These are phyloP conservation scores for Psophocarpus tetragonolobus DNA, from an alignment of 306 rosid genomes.

Conservation along the genomic window DNA sequence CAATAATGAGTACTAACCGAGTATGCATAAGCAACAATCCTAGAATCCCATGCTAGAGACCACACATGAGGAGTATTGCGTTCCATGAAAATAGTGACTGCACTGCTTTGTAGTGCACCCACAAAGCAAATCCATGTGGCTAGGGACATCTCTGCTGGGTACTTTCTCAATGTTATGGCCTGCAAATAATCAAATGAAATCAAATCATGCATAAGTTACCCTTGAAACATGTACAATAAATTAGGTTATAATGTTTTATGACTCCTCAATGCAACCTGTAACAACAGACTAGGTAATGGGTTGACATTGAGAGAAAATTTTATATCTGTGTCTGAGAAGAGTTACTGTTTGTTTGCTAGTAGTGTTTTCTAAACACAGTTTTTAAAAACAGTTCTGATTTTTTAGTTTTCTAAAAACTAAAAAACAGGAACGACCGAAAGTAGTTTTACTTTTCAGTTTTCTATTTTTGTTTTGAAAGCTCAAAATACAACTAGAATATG, in stretches of 20 bases:
- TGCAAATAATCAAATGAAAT: constrained; percentile 26
- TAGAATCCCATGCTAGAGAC: constrained; percentile 55
- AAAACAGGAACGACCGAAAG: too few species aligned
- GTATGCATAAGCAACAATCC: constrained; percentile 56
- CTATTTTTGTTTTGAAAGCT: too few species aligned
- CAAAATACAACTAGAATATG: too few species aligned
- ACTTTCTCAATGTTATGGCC: constrained; percentile 66
- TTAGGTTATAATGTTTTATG: not conserved
- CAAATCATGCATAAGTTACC: not conserved
- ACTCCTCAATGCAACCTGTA: too few species aligned
- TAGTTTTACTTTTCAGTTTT: too few species aligned
- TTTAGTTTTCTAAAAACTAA: too few species aligned
- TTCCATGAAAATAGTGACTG: constrained; percentile 49
- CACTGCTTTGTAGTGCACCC: constrained; percentile 63
- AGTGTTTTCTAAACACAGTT: too few species aligned
- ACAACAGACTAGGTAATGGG: too few species aligned
- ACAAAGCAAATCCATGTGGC: constrained; percentile 62
- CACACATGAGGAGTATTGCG: constrained; percentile 46
- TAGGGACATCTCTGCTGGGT: constrained; percentile 75
- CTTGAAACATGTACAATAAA: not conserved
- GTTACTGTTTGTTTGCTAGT: too few species aligned
- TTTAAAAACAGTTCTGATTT: too few species aligned
- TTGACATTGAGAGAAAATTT: too few species aligned
- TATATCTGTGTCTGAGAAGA: too few species aligned
- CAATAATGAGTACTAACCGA: constrained; percentile 45